phyloP scores from a whole-genome alignment of 495 filamentous ascomycete species.

The Staphylotrichum tortipilum region DNA sequence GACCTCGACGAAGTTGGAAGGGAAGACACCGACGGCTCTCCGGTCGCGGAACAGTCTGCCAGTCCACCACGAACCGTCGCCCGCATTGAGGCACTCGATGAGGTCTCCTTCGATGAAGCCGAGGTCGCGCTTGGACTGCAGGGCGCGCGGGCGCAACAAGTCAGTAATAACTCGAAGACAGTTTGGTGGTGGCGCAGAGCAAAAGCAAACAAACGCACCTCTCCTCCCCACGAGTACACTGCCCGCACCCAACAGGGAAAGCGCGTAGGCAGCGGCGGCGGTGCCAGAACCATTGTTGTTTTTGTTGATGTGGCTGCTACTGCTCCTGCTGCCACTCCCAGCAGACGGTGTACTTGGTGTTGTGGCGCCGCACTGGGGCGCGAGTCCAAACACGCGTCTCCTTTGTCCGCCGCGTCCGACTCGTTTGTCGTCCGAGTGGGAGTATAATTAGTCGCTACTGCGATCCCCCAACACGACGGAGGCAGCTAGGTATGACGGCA shows the following conservation, averaged over 20 bases:
- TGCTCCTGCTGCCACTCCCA: not conserved
- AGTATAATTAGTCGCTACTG: too few species aligned
- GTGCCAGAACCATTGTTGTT: slow-evolving; percentile 43
- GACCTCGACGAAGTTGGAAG: slow-evolving; percentile 93
- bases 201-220: slow-evolving; percentile 44
- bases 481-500: slow-evolving; percentile 6
- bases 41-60: slow-evolving; percentile 79
- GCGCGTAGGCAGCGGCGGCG: slow-evolving; percentile 60
- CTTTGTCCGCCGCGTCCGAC: too few species aligned
- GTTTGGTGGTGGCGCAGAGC: not conserved
- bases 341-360: too few species aligned
- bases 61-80: slow-evolving; percentile 98
- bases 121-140: slow-evolving; percentile 75
- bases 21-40: slow-evolving; percentile 82
- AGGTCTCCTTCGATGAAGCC: slow-evolving; percentile 96
- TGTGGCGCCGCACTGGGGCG: too few species aligned
- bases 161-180: too few species aligned
- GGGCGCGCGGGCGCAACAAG: not conserved
- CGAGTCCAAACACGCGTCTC: not conserved
- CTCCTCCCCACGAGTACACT: slow-evolving; percentile 94
- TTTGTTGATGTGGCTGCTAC: not conserved
- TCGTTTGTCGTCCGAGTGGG: too few species aligned
- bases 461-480: too few species aligned
- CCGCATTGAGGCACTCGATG: slow-evolving; percentile 96
- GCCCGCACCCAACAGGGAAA: slow-evolving; percentile 97